Evolutionary conservation across 148 eudicot species (phyloP), one percentile per base, ranked within the genome.

Genomic region (Camellia sinensis): DNA sequence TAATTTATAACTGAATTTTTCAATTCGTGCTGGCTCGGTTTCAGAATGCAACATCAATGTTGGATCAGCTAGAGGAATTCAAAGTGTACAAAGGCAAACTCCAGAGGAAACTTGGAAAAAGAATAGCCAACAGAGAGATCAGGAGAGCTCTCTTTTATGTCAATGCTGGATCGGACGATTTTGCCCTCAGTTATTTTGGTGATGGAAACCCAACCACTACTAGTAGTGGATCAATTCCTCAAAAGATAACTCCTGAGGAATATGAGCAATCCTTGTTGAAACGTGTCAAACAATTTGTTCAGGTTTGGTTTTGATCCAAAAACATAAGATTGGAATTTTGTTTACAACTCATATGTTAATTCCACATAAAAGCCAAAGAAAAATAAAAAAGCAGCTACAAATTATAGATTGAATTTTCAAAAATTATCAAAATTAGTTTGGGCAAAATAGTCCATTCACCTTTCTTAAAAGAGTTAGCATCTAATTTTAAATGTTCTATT

Each of bases 91-190:
- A 75, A 50, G 54, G 15, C 54, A 61, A 45, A 19, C 78, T 75
- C 18, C 5, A 62, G 68, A 60, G n/a, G 40, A 22, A 3, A 75
- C 43, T 60, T 11, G 78, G 78, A 19, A 45, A 43, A 43, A 75
- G 8, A 68, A 19, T n/a, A 44, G 78, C 78, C 18, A 3, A 61
- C 0, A 5, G 11, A 0, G 54, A 75, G 29, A 75, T 75, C 54
- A 44, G 11, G 41, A 45, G 13, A 18, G 78, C 78, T n/a, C 37
- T 75, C 67, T 75, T 75, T 19, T 75, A 75, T 5, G 60, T 75
- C 37, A 75, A 62, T 3, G 68, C 78, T 2, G 78, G 78, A n/a
- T 75, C 78, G 1, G 68, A 45, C 44, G 78, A 75, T 19, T 41
- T 75, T 6, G 54, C 78, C 12, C 62, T 75, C 68, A 45, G 9